Evolutionary conservation across 2,329 filamentous ascomycete genomes (phyloP), one percentile per base, ranked within the genome.

Genomic region (Cladobotryum protrusum): DNA sequence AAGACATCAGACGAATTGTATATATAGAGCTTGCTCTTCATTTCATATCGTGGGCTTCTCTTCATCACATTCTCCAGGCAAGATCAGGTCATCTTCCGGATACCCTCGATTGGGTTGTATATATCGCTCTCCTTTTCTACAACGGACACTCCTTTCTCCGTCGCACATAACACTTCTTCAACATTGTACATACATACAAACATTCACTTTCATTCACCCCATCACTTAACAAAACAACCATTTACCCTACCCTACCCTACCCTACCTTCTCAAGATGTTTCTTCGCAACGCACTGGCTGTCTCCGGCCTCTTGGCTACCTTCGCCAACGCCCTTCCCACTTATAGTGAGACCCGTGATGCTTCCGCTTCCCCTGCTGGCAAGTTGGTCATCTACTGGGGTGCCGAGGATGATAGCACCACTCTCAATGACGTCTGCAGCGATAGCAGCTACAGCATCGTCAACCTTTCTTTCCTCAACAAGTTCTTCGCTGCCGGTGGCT

Each of bases 311-410:
- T 33, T 47, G 45, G 35, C 35, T 20, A 32, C 45, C 15, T 36
- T 52, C 13, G 32, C 47, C 18, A 11, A 20, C 3, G 50, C 50
- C 5, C 5, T 46, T 3, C 46, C 50, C 19, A 35, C 46, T 29
- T 29, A 29, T 9, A 29, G 24, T 9, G 24, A 29, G 4, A 24
- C 14, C 7, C 41, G 20, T 29, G 41, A 8, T 15, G 48, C 33
- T 49, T 37, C 41, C 20, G 34, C 32, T 5, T 15, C 29, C 32
- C 14, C n/a, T 32, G 50, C 43, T 19, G 45, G 45, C 48, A 50
- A 49, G 35, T 47, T 55, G 18, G 54, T 43, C 45, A 41, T 58
- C 3, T 58, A 58, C 53, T 58, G 55, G 56, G 56, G 55, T 18
- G 49, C 49, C 14, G 54, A 57, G 39, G 54, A 56, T 33, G 53